A percentile compares a stretch with the other conserved stretches of the same genome.
phyloP scores from a whole-genome alignment of 768 basidiomycete genomes.

The Leccinum disarticulatum region DNA sequence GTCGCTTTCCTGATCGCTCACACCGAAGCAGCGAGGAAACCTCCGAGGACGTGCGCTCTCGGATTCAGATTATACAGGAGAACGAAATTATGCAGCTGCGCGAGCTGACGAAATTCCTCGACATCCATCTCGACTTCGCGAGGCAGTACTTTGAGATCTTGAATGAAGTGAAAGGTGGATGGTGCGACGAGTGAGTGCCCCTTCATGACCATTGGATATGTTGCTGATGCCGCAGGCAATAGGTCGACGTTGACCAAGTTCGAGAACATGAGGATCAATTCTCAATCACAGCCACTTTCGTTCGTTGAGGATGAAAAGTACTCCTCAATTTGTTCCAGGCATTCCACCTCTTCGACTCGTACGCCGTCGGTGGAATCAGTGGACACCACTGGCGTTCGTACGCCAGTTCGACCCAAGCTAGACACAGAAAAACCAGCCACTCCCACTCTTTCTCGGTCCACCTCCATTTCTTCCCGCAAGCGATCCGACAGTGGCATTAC shows the following conservation, averaged over 20 bases:
- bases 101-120: conserved; percentile 69
- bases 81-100: conserved; percentile 71
- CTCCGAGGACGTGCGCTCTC: conserved; percentile 76
- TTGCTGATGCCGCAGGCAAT: conserved; percentile 8
- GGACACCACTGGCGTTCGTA: conserved; percentile 28
- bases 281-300: conserved; percentile 18
- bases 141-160: conserved; percentile 73
- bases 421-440: conserved; percentile 42
- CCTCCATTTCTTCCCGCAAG: conserved; percentile 62
- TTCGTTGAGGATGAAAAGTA: conserved; percentile 29
- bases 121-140: conserved; percentile 72
- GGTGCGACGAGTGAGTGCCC: conserved; percentile 60
- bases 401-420: conserved; percentile 40
- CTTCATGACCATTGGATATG: neutral
- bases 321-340: conserved; percentile 35
- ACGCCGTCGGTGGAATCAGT: conserved; percentile 37
- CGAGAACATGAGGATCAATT: conserved; percentile 20
- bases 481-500: conserved; percentile 59
- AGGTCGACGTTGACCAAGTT: conserved; percentile 34
- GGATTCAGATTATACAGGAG: conserved; percentile 79
- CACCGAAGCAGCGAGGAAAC: conserved; percentile 69
- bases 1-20: conserved; percentile 8
- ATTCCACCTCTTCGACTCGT: conserved; percentile 27
- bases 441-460: conserved; percentile 54
- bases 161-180: conserved; percentile 62